Base-by-base conservation (phyloP, 257 asterid species). In the Lantana camara region DNA sequence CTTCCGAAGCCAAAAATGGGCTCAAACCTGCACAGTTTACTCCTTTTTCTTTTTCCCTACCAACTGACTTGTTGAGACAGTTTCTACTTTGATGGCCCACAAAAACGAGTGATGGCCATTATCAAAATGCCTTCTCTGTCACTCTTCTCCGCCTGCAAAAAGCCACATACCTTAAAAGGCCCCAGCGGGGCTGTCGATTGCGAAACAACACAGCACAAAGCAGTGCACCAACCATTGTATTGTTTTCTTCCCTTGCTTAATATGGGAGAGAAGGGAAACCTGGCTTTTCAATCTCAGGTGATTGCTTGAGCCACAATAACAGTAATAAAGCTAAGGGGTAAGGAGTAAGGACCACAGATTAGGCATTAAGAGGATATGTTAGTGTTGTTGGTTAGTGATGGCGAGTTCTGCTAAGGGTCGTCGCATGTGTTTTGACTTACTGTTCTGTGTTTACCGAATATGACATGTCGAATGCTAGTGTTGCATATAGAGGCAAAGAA, bases 1-100 rank as follows among this genome's bases (percentile, higher is more conserved):
- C 57, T 23, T 12, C 53, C 30, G 32, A 16, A 22, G 35, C 60
- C 29, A 15, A 38, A 51, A 64, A 41, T 68, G 53, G 58, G 27
- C 48, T 56, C 34, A 27, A n/a, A 54, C 42, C 62, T 16, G 56
- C 61, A 32, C 40, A 60, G 40, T 32, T 13, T 20, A n/a, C 40
- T 51, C 27, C 10, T 19, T 51, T 68, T 14, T 41, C 12, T 24
- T 54, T 44, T 44, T 20, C 7, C 46, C 15, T 53, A 9, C 38
- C 40, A 46, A 32, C 41, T 3, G 30, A 52, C 64, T 51, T 41
- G 35, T 21, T 21, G 69, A 58, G 63, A 61, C 54, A 59, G 19
- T 24, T 27, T 41, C 62, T 10, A 24, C 37, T 16, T 24, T 27
- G 11, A 27, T 48, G 67, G 67, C 74, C 78, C 67, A 62, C 67